Conservation (phyloP, 2,329 filamentous ascomycete species). For the Tolypocladium album region DNA sequence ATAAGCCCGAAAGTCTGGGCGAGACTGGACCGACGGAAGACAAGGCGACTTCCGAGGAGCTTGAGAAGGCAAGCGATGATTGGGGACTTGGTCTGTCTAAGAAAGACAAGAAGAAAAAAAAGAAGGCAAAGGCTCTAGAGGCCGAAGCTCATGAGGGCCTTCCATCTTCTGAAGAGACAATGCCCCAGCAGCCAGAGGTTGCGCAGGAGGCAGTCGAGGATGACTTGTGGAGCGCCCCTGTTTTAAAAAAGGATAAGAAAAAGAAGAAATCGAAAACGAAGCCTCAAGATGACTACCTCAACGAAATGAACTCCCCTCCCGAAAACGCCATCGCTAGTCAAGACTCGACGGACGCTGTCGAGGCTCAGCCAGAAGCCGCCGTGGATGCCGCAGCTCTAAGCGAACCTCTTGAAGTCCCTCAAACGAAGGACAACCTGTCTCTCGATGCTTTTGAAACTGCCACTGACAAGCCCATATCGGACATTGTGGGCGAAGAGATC, state of each 20-base stretch:
- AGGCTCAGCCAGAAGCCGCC: background rate
- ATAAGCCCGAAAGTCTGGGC: constrained; percentile 6
- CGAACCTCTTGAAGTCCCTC: background rate
- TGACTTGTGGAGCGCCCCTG: constrained; percentile 4
- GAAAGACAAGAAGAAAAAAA: constrained; percentile 21
- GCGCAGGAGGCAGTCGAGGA: constrained; percentile 1
- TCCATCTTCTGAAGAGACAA: constrained; percentile 3
- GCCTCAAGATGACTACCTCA: constrained; percentile 1
- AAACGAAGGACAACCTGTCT: background rate
- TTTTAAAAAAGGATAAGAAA: constrained; percentile 17
- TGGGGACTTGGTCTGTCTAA: constrained; percentile 7
- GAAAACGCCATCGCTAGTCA: constrained; percentile 1
- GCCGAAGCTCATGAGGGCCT: constrained; percentile 6
- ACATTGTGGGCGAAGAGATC: background rate
- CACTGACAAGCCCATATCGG: background rate
- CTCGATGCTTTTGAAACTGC: too few species aligned
- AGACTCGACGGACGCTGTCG: background rate
- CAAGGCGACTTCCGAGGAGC: background rate
- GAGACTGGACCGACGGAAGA: constrained; percentile 4
- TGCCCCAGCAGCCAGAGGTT: constrained; percentile 4
- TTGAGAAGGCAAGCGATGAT: constrained; percentile 1
- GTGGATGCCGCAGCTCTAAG: background rate
- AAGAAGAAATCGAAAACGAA: constrained; percentile 7
- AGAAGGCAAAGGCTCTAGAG: constrained; percentile 7
- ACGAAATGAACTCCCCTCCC: constrained; percentile 1